Evolutionary conservation across 2,329 filamentous ascomycete species (phyloP).

Genomic region (Colletotrichum falcatum): DNA sequence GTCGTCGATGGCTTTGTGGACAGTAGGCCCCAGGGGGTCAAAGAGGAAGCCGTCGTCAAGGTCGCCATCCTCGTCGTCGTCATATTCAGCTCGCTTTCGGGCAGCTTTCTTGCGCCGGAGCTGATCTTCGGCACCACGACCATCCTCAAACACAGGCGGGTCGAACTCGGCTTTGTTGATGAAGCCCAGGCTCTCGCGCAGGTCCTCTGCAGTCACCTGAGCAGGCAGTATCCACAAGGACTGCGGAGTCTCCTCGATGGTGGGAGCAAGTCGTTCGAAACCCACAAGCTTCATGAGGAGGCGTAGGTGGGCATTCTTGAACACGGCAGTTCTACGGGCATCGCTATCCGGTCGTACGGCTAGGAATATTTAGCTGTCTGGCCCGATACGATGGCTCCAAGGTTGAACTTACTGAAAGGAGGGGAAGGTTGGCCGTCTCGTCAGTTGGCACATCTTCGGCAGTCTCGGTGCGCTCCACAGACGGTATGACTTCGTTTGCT

Average conservation of each 20-base stretch:
- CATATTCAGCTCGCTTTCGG: conserved; percentile 71
- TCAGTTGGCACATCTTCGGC: conserved; percentile 46
- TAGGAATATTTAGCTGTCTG: conserved; percentile 52
- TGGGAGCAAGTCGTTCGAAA: conserved; percentile 68
- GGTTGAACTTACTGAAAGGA: conserved; percentile 62
- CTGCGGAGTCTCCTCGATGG: conserved; percentile 77
- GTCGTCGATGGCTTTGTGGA: conserved; percentile 64
- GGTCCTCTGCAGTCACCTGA: conserved; percentile 69
- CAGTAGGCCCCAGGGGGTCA: conserved; percentile 74
- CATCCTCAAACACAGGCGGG: conserved; percentile 82
- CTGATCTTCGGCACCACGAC: conserved; percentile 79
- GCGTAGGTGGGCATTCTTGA: conserved; percentile 89
- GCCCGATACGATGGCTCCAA: not conserved
- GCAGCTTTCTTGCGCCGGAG: conserved; percentile 76
- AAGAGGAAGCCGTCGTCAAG: conserved; percentile 72
- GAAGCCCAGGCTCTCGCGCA: conserved; percentile 76
- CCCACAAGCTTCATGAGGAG: conserved; percentile 84
- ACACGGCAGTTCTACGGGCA: conserved; percentile 78
- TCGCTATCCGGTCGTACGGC: conserved; percentile 74
- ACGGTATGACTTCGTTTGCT: conserved; percentile 71
- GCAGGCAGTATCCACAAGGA: conserved; percentile 83
- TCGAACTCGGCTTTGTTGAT: conserved; percentile 84
- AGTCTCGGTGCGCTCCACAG: conserved; percentile 45
- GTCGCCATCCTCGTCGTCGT: conserved; percentile 70
- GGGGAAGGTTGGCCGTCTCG: conserved; percentile 51